Evolutionary conservation across 164 flowering plant genomes (phyloP), one percentile per base, ranked within the genome.

Genomic region (Magnolia officinalis): DNA sequence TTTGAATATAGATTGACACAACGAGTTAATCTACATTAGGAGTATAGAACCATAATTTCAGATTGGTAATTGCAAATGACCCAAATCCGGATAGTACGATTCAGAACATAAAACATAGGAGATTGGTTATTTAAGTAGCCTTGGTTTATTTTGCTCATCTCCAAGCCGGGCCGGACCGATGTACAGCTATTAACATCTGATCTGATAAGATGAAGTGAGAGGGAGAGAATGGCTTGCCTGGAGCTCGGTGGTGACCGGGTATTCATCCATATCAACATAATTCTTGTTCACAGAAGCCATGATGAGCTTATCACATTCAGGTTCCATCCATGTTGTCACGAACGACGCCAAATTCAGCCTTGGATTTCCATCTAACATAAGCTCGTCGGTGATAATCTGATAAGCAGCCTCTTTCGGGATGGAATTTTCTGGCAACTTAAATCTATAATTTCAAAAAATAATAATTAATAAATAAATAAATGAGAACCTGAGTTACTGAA

Each of bases 291-390:
- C 64, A 55, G 93, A 75, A 45, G 76, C 82, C 89, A 85, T 83
- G 72, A 91, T 88, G 24, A 91, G 88, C 73, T 88, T 79, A 80
- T 90, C 89, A 51, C 91, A 90, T 77, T 91, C 96, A 0, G 92
- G 91, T 77, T 91, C 94, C 94, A 91, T 92, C 97, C 96, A 92
- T 0, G 97, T 92, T 1, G 94, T 89, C n/a, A 92, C 97, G 67
- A 92, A 92, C 0, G 93, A 90, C 0, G 92, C 94, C 78, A 92
- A 64, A 74, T 90, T 90, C 52, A 90, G 83, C 80, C 97, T 85
- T 1, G 94, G 97, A 52, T 88, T 90, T 37, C 89, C 90, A 59
- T 89, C 90, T 5, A 89, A 72, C 87, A 87, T 82, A 80, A 89
- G 77, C 82, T 87, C 91, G 71, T 88, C 91, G 73, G 77, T 83